Evolutionary conservation across 2,329 filamentous ascomycete species (phyloP), one percentile per base, ranked within the genome.

Genomic region (Arachnomyces sp.): DNA sequence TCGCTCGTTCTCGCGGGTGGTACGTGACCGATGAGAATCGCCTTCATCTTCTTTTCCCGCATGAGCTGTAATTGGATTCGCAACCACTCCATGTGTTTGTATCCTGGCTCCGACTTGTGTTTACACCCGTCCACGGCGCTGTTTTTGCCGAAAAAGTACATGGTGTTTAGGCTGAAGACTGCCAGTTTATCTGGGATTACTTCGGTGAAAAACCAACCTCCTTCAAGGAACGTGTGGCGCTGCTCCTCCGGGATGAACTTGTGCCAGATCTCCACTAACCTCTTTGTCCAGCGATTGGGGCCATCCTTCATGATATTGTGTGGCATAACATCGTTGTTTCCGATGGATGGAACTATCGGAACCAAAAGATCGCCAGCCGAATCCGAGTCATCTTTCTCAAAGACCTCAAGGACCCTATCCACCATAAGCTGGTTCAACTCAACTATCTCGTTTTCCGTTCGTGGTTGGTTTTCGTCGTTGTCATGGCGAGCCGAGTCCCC

Each of bases 251-350:
- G 92, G 44, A 98, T 93, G 58, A 96, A 94, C 29, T 74, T 73
- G 35, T 68, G 67, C 92, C 92, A 98, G 15, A 96, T 78, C 15
- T 83, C 73, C 17, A 78, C 69, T 52, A 92, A 95, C 34, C 74
- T 73, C 43, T 76, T 76, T 1, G 94, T 84, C 82, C 90, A 95
- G 47, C 76, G 75, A 55, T 95, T 95, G 12, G 92, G 92, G 0
- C 90, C 92, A 1, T 78, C 73, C 31, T 79, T 71, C 60, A 98
- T 80, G 56, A 96, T 93, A 55, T 98, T 98, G 67, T 98, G 92
- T 1, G 92, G 92, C 44, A 95, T 78, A 43, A 98, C 89, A 56
- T 98, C 92, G 63, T 98, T 98, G 68, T 98, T 98, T 45, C 92
- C 92, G 51, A 95, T 82, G 0, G 82, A 95, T 0, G 92, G 89